These are phyloP conservation scores for Tuber microsphaerosporum DNA, from an alignment of 495 filamentous ascomycete genomes.

Conservation along the genomic window DNA sequence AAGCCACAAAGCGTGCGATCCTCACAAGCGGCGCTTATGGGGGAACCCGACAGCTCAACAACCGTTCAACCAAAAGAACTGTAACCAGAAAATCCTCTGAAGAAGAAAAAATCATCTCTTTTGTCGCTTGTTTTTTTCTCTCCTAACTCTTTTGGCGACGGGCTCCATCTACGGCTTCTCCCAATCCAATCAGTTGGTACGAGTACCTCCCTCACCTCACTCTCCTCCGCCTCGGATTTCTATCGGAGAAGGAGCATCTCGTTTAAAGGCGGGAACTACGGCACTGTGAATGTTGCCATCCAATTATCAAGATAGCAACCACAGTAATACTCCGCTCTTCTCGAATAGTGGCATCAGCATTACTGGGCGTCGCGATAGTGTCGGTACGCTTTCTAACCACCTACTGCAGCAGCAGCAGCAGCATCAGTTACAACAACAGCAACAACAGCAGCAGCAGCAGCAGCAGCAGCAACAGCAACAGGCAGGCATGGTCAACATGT, in stretches of 20 bases:
- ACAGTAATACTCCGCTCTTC: conserved; percentile 5
- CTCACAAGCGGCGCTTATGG: not conserved
- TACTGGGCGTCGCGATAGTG: conserved; percentile 13
- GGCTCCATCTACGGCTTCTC: conserved; percentile 1
- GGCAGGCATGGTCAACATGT: conserved; percentile 48
- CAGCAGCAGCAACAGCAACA: conserved; percentile 33
- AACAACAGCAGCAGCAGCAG: conserved; percentile 28
- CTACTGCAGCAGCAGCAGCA: conserved; percentile 31
- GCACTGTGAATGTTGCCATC: conserved; percentile 8
- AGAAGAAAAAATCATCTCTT: not conserved
- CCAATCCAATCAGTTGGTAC: conserved; percentile 11
- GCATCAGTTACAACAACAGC: conserved; percentile 33
- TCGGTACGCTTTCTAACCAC: conserved; percentile 6
- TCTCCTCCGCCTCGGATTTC: conserved; percentile 1
- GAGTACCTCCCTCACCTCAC: conserved; percentile 5
- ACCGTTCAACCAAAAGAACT: not conserved
- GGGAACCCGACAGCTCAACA: not conserved
- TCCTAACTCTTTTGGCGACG: not conserved
- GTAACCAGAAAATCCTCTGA: not conserved
- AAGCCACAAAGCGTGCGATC: not conserved
- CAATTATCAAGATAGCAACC: conserved; percentile 12
- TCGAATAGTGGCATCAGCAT: conserved; percentile 2
- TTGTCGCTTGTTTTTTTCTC: not conserved
- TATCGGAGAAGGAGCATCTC: not conserved
- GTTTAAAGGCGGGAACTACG: conserved; percentile 1